phyloP scores from a whole-genome alignment of 352 stramenopile species.

The Globisporangium paroecandrum region DNA sequence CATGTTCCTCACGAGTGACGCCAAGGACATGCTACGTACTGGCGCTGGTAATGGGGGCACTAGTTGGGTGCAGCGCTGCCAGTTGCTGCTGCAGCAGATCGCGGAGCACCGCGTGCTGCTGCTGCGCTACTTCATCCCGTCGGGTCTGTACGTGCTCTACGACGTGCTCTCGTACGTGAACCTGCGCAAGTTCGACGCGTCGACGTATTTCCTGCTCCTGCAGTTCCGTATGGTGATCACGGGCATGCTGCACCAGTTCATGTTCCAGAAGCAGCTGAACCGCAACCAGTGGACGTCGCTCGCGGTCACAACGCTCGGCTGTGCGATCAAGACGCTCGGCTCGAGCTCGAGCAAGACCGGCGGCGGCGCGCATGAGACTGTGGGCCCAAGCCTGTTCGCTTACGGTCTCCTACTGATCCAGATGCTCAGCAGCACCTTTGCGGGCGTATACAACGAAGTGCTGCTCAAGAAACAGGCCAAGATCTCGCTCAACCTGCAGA shows the following conservation, averaged over 20 bases:
- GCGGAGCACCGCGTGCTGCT: slow-evolving; percentile 42
- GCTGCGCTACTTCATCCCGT: slow-evolving; percentile 71
- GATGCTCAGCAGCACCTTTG: slow-evolving; percentile 81
- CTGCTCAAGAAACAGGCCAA: slow-evolving; percentile 71
- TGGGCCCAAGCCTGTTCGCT: slow-evolving; percentile 32
- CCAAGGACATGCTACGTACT: slow-evolving; percentile 11
- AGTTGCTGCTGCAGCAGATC: slow-evolving; percentile 36
- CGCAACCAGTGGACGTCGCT: slow-evolving; percentile 78
- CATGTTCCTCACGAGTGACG: slow-evolving; percentile 65
- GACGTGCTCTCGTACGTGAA: slow-evolving; percentile 85
- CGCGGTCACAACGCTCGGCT: slow-evolving; percentile 64
- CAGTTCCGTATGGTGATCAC: slow-evolving; percentile 83
- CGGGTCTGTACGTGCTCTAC: slow-evolving; percentile 77
- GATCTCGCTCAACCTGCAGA: slow-evolving; percentile 76
- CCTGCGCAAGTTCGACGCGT: slow-evolving; percentile 62
- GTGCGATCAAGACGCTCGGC: slow-evolving; percentile 72
- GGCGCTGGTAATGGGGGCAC: slow-evolving; percentile 8
- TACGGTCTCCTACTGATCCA: slow-evolving; percentile 67
- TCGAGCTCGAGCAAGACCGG: slow-evolving; percentile 8
- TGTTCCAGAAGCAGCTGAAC: slow-evolving; percentile 73
- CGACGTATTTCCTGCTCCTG: slow-evolving; percentile 77
- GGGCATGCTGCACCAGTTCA: slow-evolving; percentile 68
- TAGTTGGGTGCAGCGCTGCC: slow-evolving; percentile 23
- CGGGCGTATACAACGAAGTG: slow-evolving; percentile 82
- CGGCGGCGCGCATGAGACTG: not conserved